A percentile compares a stretch with the other conserved stretches of the same genome.
Evolutionary conservation across 495 filamentous ascomycete species (phyloP).

Genomic region (Trichoderma reesei): DNA sequence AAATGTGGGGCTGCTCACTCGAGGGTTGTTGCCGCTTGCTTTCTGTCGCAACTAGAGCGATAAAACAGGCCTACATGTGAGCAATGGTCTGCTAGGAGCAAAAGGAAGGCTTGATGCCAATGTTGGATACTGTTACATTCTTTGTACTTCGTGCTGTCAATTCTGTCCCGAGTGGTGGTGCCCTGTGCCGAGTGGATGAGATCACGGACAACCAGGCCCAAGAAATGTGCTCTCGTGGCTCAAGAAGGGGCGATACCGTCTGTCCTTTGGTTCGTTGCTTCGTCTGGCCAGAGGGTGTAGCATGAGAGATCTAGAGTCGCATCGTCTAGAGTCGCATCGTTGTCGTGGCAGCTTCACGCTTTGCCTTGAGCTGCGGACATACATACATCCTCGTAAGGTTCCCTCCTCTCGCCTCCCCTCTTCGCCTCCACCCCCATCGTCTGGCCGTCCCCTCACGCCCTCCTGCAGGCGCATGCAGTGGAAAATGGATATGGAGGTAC

Average conservation of each 20-base stretch:
- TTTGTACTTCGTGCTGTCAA: background rate
- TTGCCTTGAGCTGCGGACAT: background rate
- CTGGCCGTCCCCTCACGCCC: background rate
- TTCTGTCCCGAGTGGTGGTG: background rate
- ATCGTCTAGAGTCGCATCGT: background rate
- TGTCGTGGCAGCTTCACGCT: background rate
- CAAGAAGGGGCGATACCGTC: background rate
- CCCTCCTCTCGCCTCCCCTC: background rate
- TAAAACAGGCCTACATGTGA: background rate
- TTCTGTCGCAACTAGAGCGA: background rate
- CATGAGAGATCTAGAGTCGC: background rate
- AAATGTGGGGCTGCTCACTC: background rate
- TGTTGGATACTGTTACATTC: too few species aligned
- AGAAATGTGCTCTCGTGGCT: background rate
- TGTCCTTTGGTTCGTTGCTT: background rate
- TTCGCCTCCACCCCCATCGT: background rate
- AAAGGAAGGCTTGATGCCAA: too few species aligned
- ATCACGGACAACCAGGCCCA: background rate
- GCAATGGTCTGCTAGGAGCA: too few species aligned
- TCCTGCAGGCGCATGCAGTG: slow-evolving; percentile 1
- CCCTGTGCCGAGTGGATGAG: background rate
- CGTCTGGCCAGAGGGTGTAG: background rate
- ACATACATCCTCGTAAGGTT: too few species aligned
- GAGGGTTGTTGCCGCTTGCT: background rate
- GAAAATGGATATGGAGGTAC: background rate